phyloP scores from a whole-genome alignment of 2,329 filamentous ascomycete genomes.

The Thelonectria blattea region DNA sequence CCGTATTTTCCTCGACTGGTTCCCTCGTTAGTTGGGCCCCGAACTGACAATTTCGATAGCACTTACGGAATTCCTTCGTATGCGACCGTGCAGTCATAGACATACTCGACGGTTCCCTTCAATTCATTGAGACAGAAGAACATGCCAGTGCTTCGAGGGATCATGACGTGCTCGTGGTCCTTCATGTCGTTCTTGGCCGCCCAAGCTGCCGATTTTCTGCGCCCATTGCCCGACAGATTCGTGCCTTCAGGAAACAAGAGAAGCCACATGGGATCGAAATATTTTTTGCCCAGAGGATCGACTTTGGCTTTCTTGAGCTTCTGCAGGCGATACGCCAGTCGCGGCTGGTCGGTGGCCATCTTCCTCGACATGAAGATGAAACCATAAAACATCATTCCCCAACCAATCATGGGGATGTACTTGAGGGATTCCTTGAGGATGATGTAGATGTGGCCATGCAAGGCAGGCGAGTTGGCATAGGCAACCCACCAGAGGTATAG shows the following conservation, averaged over 20 bases:
- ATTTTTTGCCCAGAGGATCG: conserved; percentile 60
- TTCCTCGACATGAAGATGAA: conserved; percentile 94
- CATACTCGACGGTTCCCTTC: conserved; percentile 75
- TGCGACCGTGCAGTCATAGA: conserved; percentile 93
- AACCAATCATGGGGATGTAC: conserved; percentile 78
- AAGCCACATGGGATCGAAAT: conserved; percentile 85
- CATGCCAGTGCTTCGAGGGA: conserved; percentile 81
- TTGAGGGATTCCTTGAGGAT: conserved; percentile 89
- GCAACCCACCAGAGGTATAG: conserved; percentile 92
- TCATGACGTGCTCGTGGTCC: conserved; percentile 75
- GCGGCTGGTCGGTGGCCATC: conserved; percentile 78
- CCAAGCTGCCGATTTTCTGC: conserved; percentile 75
- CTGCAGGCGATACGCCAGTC: conserved; percentile 74
- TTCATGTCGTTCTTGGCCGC: conserved; percentile 75
- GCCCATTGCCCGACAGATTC: conserved; percentile 74
- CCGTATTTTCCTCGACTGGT: conserved; percentile 77
- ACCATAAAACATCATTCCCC: conserved; percentile 83
- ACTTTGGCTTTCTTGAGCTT: conserved; percentile 67
- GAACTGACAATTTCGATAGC: conserved; percentile 13
- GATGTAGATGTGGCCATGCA: conserved; percentile 88
- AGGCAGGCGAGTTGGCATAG: conserved; percentile 76
- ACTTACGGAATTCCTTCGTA: conserved; percentile 94
- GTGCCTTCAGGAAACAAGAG: conserved; percentile 89
- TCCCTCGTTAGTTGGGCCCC: conserved; percentile 20
- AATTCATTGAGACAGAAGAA: conserved; percentile 82